Evolutionary conservation across 2,329 filamentous ascomycete genomes (phyloP), one percentile per base, ranked within the genome.

Genomic region (Sarocladiaceae sp.): DNA sequence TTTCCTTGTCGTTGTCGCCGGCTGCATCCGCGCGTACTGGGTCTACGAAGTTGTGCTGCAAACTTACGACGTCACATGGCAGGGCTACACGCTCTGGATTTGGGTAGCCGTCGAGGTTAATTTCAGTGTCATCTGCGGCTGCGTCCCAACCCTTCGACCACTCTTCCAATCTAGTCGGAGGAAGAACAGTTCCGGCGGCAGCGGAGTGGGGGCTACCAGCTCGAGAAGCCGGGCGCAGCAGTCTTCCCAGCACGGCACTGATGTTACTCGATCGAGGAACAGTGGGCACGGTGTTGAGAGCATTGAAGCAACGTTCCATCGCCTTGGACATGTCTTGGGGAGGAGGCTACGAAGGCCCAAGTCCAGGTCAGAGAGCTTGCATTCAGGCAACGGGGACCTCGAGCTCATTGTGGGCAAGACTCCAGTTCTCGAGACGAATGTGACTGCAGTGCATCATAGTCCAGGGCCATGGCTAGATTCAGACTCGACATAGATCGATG

Each of bases 51-150:
- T 71, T 8, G 64, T 68, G 5, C 55, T 62, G 28, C 39, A 63
- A 29, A 69, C 67, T 1, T 72, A 68, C 57, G 70, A 73, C 54
- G 64, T 72, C 0, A 73, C 69, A 2, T 73, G 70, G 70, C 57
- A 70, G 6, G 68, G 69, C 1, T 69, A 69, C 42, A 57, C 68
- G 13, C 59, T 73, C 17, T 73, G 70, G 70, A 67, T 71, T 25
- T 72, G 70, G 70, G 70, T 69, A 1, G 67, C 70, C 2, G 64
- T 72, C 22, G 70, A 73, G 54, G 68, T 66, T 1, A 71, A 72
- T 44, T 55, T 72, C 17, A 69, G 68, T 15, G 64, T 73, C 25
- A 69, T 71, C 25, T 72, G 69, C 47, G 70, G 69, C 15, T 72
- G 67, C 37, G 62, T 69, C 1, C 70, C 70, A 1, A 66, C 65